A percentile compares a stretch with the other conserved stretches of the same genome.
Evolutionary conservation across 202 grass and related monocot species (phyloP).

Genomic region (Dendrocalamus latiflorus): DNA sequence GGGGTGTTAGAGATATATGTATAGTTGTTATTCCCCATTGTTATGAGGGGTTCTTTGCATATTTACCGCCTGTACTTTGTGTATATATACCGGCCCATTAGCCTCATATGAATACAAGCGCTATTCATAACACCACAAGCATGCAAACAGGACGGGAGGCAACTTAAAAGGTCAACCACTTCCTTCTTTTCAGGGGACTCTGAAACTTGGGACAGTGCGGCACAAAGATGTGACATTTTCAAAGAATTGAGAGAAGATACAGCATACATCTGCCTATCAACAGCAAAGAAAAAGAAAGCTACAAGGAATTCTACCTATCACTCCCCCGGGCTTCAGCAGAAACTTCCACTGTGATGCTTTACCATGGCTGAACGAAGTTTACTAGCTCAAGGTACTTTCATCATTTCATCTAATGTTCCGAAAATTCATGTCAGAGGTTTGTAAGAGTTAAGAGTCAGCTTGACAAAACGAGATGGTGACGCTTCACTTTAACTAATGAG

Average conservation of each 20-base stretch:
- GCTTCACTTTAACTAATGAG: background rate
- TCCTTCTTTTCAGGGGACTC: background rate
- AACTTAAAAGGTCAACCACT: background rate
- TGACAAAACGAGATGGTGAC: slow-evolving; percentile 15
- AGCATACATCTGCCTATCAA: slow-evolving; percentile 33
- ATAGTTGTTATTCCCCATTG: no score
- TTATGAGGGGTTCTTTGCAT: no score
- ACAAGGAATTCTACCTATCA: slow-evolving; percentile 25
- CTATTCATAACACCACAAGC: no score
- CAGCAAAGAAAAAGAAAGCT: slow-evolving; percentile 22
- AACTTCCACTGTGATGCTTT: background rate
- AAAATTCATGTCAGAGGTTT: slow-evolving; percentile 11
- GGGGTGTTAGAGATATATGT: no score
- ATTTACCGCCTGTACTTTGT: no score
- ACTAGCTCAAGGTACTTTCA: slow-evolving; percentile 29
- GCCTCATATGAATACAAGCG: no score
- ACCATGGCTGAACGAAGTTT: background rate
- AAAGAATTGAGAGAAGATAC: slow-evolving; percentile 30
- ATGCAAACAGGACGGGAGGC: background rate
- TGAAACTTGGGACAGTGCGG: background rate
- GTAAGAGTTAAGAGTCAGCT: slow-evolving; percentile 34
- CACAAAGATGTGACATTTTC: slow-evolving; percentile 18
- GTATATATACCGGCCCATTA: no score
- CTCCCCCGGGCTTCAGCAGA: slow-evolving; percentile 5
- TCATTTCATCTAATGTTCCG: slow-evolving; percentile 17